phyloP scores from a whole-genome alignment of 2,329 filamentous ascomycete genomes.

The Knoxdaviesia proteae region DNA sequence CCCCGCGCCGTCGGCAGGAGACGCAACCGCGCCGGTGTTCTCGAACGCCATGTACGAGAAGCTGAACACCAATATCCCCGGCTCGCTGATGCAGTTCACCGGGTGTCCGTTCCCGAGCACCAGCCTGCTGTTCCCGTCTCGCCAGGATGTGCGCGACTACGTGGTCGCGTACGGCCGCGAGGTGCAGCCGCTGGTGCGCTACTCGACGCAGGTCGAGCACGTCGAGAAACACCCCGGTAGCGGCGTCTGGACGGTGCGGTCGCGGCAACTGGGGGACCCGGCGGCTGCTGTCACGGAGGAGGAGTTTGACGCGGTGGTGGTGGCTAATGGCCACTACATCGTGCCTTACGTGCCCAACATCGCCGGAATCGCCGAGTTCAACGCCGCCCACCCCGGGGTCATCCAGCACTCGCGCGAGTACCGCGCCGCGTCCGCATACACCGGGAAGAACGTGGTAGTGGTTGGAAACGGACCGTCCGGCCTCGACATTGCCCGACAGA shows the following conservation, averaged over 20 bases:
- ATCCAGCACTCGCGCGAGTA: slow-evolving; percentile 68
- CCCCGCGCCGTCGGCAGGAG: slow-evolving; percentile 29
- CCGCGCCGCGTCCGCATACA: slow-evolving; percentile 40
- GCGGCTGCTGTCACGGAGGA: slow-evolving; percentile 18
- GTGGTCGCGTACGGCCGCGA: slow-evolving; percentile 50
- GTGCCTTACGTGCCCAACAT: slow-evolving; percentile 47
- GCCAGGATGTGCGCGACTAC: slow-evolving; percentile 52
- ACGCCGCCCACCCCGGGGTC: slow-evolving; percentile 32
- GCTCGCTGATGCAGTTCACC: slow-evolving; percentile 59
- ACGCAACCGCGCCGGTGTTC: slow-evolving; percentile 33
- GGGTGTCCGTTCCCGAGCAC: slow-evolving; percentile 44
- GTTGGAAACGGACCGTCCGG: slow-evolving; percentile 75
- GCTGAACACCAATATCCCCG: slow-evolving; percentile 74
- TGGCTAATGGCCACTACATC: slow-evolving; percentile 57
- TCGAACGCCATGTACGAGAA: slow-evolving; percentile 68
- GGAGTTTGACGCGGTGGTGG: slow-evolving; percentile 53
- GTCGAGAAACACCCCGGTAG: slow-evolving; percentile 18
- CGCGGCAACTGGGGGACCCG: slow-evolving; percentile 12
- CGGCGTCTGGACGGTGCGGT: slow-evolving; percentile 2
- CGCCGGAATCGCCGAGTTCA: slow-evolving; percentile 36
- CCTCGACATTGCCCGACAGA: slow-evolving; percentile 62
- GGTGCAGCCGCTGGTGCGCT: slow-evolving; percentile 43
- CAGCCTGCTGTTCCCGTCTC: slow-evolving; percentile 52
- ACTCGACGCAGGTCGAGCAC: slow-evolving; percentile 49
- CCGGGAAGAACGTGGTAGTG: slow-evolving; percentile 54